Percentiles rank a stretch among this genome's conserved stretches.
Evolutionary conservation across 495 filamentous ascomycete species (phyloP).

Genomic region (Acidomyces sp.): DNA sequence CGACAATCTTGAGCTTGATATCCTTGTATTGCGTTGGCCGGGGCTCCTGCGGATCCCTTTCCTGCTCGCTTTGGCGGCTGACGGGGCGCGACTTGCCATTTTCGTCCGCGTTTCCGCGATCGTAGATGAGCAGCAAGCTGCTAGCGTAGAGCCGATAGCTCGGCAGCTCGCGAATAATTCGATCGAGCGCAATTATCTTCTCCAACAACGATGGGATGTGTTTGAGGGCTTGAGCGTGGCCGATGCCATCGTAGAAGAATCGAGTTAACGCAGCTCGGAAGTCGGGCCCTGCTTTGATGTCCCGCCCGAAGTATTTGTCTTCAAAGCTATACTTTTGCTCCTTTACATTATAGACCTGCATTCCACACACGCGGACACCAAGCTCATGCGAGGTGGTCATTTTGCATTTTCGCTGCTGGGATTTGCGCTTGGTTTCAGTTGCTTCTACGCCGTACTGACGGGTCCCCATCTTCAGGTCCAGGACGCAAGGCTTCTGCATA

Average conservation of each 20-base stretch:
- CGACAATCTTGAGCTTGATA: slow-evolving; percentile 91
- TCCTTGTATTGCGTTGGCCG: slow-evolving; percentile 25
- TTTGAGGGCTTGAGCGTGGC: slow-evolving; percentile 57
- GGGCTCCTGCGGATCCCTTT: slow-evolving; percentile 33
- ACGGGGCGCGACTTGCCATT: slow-evolving; percentile 22
- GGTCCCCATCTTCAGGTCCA: slow-evolving; percentile 99
- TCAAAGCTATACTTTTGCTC: slow-evolving; percentile 74
- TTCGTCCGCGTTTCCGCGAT: slow-evolving; percentile 46
- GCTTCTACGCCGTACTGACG: slow-evolving; percentile 96
- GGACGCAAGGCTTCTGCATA: slow-evolving; percentile 90
- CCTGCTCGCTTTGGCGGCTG: slow-evolving; percentile 28
- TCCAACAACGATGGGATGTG: slow-evolving; percentile 80
- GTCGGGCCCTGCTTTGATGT: slow-evolving; percentile 74
- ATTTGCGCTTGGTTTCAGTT: slow-evolving; percentile 77
- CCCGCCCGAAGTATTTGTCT: slow-evolving; percentile 93
- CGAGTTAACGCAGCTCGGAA: slow-evolving; percentile 80
- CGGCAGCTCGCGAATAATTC: slow-evolving; percentile 62
- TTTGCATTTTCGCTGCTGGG: slow-evolving; percentile 83
- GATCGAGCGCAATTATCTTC: slow-evolving; percentile 67
- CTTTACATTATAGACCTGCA: slow-evolving; percentile 88
- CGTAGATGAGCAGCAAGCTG: slow-evolving; percentile 87
- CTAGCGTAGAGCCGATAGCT: slow-evolving; percentile 94
- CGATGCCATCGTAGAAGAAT: slow-evolving; percentile 85
- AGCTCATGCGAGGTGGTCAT: slow-evolving; percentile 82
- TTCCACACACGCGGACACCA: slow-evolving; percentile 85